These are phyloP conservation scores for Nemophila menziesii DNA, from an alignment of 257 asterid species.

Conservation along the genomic window DNA sequence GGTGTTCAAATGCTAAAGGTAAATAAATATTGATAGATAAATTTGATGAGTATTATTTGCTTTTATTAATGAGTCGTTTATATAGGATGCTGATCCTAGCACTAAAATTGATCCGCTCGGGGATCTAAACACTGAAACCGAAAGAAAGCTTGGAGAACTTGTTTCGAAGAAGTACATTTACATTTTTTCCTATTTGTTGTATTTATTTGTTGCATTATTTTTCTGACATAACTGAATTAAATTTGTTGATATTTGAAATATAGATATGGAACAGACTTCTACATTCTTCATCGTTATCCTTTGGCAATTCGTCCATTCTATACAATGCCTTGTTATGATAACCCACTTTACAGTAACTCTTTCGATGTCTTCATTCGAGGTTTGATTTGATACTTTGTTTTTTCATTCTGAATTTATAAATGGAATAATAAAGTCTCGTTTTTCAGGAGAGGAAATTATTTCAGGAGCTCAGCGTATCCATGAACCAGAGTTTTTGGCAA, in stretches of 20 bases:
- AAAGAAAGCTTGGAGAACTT: slow-evolving; percentile 81
- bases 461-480: slow-evolving; percentile 96
- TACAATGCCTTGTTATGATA: slow-evolving; percentile 78
- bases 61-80: too few species aligned
- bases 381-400: slow-evolving; percentile 7
- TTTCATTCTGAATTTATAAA: background rate
- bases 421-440: background rate
- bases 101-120: slow-evolving; percentile 78
- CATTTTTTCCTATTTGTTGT: slow-evolving; percentile 2
- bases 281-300: slow-evolving; percentile 89
- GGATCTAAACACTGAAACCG: slow-evolving; percentile 83
- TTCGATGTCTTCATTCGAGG: slow-evolving; percentile 90
- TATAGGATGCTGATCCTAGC: slow-evolving; percentile 89
- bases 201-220: background rate
- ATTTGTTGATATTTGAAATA: background rate
- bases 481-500: slow-evolving; percentile 42
- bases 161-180: slow-evolving; percentile 64
- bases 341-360: slow-evolving; percentile 59
- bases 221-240: background rate
- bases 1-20: slow-evolving; percentile 90
- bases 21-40: slow-evolving; percentile 5
- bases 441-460: slow-evolving; percentile 80
- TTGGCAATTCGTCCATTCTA: slow-evolving; percentile 81
- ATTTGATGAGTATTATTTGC: background rate
- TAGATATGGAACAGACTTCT: slow-evolving; percentile 89